Evolutionary conservation across 1,284 basidiomycete species (phyloP).

Genomic region (Melampsora abietis-canadensis): DNA sequence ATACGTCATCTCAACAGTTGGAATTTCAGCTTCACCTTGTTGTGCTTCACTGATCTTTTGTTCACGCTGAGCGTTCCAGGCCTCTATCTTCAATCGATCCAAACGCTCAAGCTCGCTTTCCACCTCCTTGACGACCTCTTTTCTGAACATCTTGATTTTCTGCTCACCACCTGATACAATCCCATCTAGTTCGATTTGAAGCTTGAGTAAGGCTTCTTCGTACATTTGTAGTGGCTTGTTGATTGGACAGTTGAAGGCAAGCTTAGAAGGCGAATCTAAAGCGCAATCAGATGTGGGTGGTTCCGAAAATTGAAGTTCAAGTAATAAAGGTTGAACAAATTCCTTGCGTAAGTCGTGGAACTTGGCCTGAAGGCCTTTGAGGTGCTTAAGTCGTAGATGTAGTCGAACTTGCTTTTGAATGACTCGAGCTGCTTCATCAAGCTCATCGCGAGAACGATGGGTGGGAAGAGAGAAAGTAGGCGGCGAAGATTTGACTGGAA

Average conservation of each 20-base stretch:
- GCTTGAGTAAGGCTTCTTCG: conserved; percentile 26
- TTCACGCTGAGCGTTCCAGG: conserved; percentile 25
- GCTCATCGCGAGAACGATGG: conserved; percentile 20
- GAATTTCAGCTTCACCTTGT: not conserved
- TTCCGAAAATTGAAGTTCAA: conserved; percentile 13
- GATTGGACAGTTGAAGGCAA: conserved; percentile 26
- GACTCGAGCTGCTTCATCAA: conserved; percentile 24
- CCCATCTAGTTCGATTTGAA: conserved; percentile 36
- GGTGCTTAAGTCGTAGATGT: conserved; percentile 16
- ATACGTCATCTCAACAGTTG: not conserved
- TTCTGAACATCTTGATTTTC: conserved; percentile 33
- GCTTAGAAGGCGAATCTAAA: conserved; percentile 13
- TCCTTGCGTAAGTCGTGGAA: conserved; percentile 15
- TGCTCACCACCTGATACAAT: conserved; percentile 33
- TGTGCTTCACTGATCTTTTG: not conserved
- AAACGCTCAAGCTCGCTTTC: conserved; percentile 37
- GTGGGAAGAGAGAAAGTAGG: not conserved
- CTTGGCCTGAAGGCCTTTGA: conserved; percentile 14
- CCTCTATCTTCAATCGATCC: conserved; percentile 29
- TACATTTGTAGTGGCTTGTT: conserved; percentile 27
- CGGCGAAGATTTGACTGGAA: not conserved
- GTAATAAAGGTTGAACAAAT: conserved; percentile 10
- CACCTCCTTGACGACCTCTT: conserved; percentile 22
- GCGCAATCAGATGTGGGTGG: not conserved
- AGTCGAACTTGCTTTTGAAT: conserved; percentile 30